phyloP scores from a whole-genome alignment of 139 green algal species.

The Prasinococcaceae sp. region DNA sequence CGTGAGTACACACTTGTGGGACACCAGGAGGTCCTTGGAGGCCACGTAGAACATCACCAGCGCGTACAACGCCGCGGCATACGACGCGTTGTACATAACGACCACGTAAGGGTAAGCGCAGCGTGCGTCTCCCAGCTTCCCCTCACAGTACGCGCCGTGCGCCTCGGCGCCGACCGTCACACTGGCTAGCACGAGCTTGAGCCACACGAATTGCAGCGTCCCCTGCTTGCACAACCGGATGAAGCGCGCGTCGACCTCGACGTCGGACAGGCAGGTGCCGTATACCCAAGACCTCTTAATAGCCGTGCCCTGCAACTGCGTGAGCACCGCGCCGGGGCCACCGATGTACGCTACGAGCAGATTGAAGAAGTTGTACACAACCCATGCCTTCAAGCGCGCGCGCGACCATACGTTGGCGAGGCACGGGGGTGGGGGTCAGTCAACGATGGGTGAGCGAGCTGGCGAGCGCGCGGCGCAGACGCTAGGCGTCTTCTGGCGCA shows the following conservation, averaged over 20 bases:
- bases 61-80: slow-evolving; percentile 76
- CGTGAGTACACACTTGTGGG: no score
- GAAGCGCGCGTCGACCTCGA: slow-evolving; percentile 25
- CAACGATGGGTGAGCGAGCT: no score
- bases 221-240: slow-evolving; percentile 55
- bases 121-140: slow-evolving; percentile 34
- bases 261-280: slow-evolving; percentile 83
- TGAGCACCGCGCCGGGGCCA: slow-evolving; percentile 75
- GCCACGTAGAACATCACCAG: slow-evolving; percentile 91
- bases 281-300: slow-evolving; percentile 59
- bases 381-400: slow-evolving; percentile 89
- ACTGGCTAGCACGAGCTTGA: slow-evolving; percentile 76
- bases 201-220: slow-evolving; percentile 86
- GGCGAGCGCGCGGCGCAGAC: no score
- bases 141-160: slow-evolving; percentile 58
- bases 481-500: no score
- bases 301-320: slow-evolving; percentile 62
- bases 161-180: slow-evolving; percentile 65
- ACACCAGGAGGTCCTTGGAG: slow-evolving; percentile 70
- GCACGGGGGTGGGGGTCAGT: background rate
- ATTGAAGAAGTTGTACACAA: slow-evolving; percentile 95
- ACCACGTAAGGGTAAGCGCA: slow-evolving; percentile 29
- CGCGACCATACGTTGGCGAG: background rate
- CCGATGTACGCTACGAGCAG: slow-evolving; percentile 91
- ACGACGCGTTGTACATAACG: slow-evolving; percentile 89